Conservation (phyloP, 1,284 basidiomycete genomes). For the Cutaneotrichosporon sp. region DNA sequence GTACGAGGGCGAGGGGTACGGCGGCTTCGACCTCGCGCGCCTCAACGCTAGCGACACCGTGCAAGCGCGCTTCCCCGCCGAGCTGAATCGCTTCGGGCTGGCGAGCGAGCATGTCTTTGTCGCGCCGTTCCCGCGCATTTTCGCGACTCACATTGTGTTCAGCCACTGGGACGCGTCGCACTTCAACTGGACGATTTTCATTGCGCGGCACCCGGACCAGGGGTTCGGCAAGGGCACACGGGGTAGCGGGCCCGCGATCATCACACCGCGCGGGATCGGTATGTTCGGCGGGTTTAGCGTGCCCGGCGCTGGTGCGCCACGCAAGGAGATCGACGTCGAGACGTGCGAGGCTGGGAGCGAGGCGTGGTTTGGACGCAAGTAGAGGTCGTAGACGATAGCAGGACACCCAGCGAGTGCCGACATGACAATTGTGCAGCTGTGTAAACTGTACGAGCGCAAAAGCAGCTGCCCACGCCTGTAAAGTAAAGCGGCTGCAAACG, state of each 20-base stretch:
- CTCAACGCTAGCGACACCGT: background rate
- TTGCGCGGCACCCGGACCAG: background rate
- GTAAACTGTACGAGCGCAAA: too few species aligned
- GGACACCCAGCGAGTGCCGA: too few species aligned
- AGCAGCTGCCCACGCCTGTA: too few species aligned
- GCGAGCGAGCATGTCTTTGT: slow-evolving; percentile 10
- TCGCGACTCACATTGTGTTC: slow-evolving; percentile 29
- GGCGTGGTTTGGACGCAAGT: slow-evolving; percentile 14
- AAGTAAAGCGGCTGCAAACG: too few species aligned
- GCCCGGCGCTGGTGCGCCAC: background rate
- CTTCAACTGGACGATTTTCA: slow-evolving; percentile 4
- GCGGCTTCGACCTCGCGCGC: slow-evolving; percentile 14
- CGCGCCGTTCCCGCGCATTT: slow-evolving; percentile 21
- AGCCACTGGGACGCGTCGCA: slow-evolving; percentile 27
- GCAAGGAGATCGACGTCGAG: background rate
- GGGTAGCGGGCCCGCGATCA: background rate
- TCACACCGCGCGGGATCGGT: slow-evolving; percentile 17
- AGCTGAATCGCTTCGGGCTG: background rate
- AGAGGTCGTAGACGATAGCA: background rate
- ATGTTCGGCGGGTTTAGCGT: slow-evolving; percentile 14
- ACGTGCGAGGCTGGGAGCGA: slow-evolving; percentile 2
- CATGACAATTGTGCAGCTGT: too few species aligned
- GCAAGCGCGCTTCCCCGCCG: slow-evolving; percentile 1
- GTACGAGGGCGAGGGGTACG: slow-evolving; percentile 22
- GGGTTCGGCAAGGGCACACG: background rate